Evolutionary conservation across 257 asterid genomes (phyloP).

Genomic region (Coffea canephora): DNA sequence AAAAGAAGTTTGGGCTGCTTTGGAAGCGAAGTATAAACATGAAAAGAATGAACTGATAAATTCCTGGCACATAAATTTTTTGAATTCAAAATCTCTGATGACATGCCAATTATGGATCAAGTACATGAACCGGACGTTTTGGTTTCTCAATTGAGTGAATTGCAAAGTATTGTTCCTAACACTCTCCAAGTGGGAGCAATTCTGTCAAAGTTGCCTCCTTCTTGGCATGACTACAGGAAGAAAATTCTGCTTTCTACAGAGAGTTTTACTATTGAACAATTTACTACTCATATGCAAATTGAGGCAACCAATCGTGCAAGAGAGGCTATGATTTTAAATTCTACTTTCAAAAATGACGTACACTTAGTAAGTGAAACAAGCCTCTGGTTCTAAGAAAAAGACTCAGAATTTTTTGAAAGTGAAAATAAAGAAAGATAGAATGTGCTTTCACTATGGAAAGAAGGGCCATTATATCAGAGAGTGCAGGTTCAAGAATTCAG

Average conservation of each 20-base stretch:
- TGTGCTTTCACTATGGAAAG: not conserved
- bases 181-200: not conserved
- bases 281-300: not conserved
- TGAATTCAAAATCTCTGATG: not conserved
- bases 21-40: not conserved
- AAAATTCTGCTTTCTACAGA: not conserved
- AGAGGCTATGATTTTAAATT: not conserved
- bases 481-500: not conserved
- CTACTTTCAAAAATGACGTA: not conserved
- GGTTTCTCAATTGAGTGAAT: not conserved
- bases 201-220: not conserved
- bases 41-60: not conserved
- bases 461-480: not conserved
- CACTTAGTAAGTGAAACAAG: not conserved
- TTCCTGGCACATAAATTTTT: not conserved
- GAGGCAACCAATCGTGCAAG: not conserved
- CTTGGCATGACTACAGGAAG: not conserved
- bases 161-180: no score
- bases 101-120: not conserved
- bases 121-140: not conserved
- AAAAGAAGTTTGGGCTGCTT: no score
- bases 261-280: not conserved
- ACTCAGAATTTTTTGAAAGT: not conserved
- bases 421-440: not conserved
- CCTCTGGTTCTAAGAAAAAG: not conserved